Evolutionary conservation across 805 yeast genomes (phyloP).

Genomic region (Phaffomyces thermotolerans): DNA sequence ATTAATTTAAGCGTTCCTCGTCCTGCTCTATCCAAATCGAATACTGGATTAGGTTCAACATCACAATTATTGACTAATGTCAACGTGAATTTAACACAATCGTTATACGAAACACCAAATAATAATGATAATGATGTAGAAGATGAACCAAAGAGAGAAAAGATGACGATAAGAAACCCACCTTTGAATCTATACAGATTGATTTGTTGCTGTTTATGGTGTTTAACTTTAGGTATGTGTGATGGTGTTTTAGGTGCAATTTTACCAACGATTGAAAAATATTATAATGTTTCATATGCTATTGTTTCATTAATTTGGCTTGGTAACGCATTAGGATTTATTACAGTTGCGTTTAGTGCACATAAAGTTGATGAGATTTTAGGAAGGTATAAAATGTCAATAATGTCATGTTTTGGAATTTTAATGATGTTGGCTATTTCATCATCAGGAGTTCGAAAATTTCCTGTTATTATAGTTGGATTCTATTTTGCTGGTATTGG

Average conservation of each 20-base stretch:
- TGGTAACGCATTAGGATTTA: slow-evolving; percentile 49
- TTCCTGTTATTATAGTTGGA: slow-evolving; percentile 41
- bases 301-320: slow-evolving; percentile 54
- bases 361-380: slow-evolving; percentile 35
- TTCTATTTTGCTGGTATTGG: slow-evolving; percentile 57
- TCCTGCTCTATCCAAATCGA: neutral
- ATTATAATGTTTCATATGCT: slow-evolving; percentile 42
- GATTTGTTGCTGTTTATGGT: slow-evolving; percentile 34
- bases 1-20: neutral
- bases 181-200: slow-evolving; percentile 37
- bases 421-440: slow-evolving; percentile 38
- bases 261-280: slow-evolving; percentile 44
- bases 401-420: slow-evolving; percentile 32
- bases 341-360: slow-evolving; percentile 42
- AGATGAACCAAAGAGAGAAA: neutral
- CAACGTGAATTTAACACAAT: neutral
- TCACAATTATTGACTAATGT: neutral
- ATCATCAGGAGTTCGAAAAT: slow-evolving; percentile 37
- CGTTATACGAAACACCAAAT: neutral
- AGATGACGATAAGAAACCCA: slow-evolving; percentile 36
- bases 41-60: slow-evolving; percentile 11
- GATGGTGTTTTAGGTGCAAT: slow-evolving; percentile 59
- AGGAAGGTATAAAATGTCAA: slow-evolving; percentile 33
- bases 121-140: slow-evolving; percentile 2
- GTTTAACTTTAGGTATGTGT: slow-evolving; percentile 35